Percentiles rank a stretch among this genome's conserved stretches.
phyloP scores from a whole-genome alignment of 441 rosid genomes.

The Francoa sonchifolia region DNA sequence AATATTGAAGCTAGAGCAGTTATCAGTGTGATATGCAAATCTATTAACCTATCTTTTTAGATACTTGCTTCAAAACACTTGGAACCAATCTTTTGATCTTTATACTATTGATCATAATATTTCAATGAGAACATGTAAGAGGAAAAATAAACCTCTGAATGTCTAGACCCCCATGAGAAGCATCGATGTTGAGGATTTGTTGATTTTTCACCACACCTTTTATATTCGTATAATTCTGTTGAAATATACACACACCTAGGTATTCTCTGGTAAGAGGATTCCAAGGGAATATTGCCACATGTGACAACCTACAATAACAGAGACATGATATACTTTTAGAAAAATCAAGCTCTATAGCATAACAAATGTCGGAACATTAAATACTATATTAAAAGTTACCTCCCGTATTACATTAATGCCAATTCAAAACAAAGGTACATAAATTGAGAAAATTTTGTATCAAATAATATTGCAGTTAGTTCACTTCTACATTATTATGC shows the following conservation, averaged over 20 bases:
- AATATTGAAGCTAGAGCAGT: too few species aligned
- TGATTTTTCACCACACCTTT: conserved; percentile 63
- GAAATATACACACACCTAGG: conserved; percentile 77
- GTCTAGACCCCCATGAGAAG: conserved; percentile 80
- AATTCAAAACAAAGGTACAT: neutral
- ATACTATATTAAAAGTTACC: neutral
- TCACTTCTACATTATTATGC: neutral
- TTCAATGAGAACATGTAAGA: neutral
- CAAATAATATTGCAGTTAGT: neutral
- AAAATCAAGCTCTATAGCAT: neutral
- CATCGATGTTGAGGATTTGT: conserved; percentile 59
- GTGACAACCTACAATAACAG: conserved; percentile 60
- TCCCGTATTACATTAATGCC: neutral
- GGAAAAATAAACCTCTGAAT: conserved; percentile 51
- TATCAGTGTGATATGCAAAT: too few species aligned
- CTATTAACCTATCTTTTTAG: too few species aligned
- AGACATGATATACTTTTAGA: neutral
- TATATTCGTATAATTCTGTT: conserved; percentile 67
- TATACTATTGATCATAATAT: neutral
- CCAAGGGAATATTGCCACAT: conserved; percentile 77
- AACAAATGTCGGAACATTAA: neutral
- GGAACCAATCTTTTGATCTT: neutral
- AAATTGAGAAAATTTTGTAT: neutral
- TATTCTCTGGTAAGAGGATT: conserved; percentile 66
- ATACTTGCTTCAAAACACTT: too few species aligned